Base-by-base conservation (phyloP, 345 rosid genomes). In the Camelina sativa region DNA sequence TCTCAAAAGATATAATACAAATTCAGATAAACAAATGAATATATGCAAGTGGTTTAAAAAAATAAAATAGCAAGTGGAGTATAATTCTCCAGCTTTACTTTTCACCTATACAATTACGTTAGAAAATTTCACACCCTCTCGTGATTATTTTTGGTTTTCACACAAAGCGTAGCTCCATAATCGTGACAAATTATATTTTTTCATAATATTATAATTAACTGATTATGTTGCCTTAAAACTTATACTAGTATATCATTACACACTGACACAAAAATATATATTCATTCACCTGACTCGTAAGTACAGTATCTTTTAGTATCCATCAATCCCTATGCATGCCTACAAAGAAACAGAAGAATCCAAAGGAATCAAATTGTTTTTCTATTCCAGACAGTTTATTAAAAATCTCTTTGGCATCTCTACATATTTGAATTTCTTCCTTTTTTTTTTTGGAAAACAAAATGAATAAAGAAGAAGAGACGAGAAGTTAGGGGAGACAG, bases 321-420 rank as follows among this genome's bases (percentile, higher is more conserved):
- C 67, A 20, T 59, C 67, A 38, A 69, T 62, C 75, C 75, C 64
- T 61, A 68, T 68, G 74, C 68, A 51, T 76, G 32, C 62, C 28
- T 9, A 53, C 1, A 12, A 20, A 37, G 41, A 69, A 44, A 69
- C 51, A 62, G 11, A 44, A 55, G 80, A 76, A 69, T 62, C 65
- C 71, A 63, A 47, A 47, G 60, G 75, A 62, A 68, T 76, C 74
- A 53, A 13, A 30, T 32, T 61, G 20, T 46, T 67, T 66, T 50
- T 51, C 40, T 41, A 38, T 38, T 22, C 53, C 30, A 22, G 44
- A 47, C 35, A 22, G 23, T 22, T 15, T 56, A n/a, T 38, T 15
- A 38, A 50, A 43, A 50, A 59, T 15, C 35, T 66, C 0, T 67
- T 38, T 50, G 41, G 56, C 48, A 61, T 61, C 57, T 60, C 62